Base-by-base conservation (phyloP, 192 early-diverging fungal genomes). In the Haplosporangium gracile region DNA sequence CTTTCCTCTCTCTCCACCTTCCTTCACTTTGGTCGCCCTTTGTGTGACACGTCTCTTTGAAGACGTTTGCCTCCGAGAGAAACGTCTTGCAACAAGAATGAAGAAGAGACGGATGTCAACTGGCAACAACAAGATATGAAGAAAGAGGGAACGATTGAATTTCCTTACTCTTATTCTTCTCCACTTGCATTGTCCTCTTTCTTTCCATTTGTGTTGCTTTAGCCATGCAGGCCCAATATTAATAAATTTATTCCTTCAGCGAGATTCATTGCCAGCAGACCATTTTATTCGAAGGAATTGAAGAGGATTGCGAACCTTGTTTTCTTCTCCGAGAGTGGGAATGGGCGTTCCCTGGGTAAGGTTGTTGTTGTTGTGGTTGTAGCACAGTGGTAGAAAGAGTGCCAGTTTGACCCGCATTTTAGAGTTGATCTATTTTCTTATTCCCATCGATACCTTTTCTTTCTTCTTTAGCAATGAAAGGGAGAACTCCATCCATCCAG, bases 251-350 rank as follows among this genome's bases (percentile, higher is more conserved):
- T 65, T 65, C 26, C 13, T 9, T 65, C 60, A 10, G 29, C 60
- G 1, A 4, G 8, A 32, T 65, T 65, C 60, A 65, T 65, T 65
- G 60, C 60, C 60, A 65, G 60, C 60, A 51, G 16, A 18, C 5
- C 49, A 51, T 51, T 16, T 51, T 18, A 22, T 20, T 51, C 49
- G 49, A 51, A 51, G 9, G n/a, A 26, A 26, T 8, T 10, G 55
- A 57, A 26, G 55, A 65, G 60, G 60, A 65, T 65, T 9, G 57
- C n/a, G 57, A 63, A 63, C 57, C 57, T 63, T 63, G n/a, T 63
- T 63, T 63, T 63, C 29, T 6, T 20, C 11, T 16, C 47, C 29
- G 57, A 26, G 57, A n/a, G 26, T 26, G 29, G 5, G n/a, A 15
- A 26, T 60, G 55, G 11, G n/a, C 26, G 26, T 26, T 65, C 10